Conservation (phyloP, 2,329 filamentous ascomycete genomes). For the Talaromyces marneffei region DNA sequence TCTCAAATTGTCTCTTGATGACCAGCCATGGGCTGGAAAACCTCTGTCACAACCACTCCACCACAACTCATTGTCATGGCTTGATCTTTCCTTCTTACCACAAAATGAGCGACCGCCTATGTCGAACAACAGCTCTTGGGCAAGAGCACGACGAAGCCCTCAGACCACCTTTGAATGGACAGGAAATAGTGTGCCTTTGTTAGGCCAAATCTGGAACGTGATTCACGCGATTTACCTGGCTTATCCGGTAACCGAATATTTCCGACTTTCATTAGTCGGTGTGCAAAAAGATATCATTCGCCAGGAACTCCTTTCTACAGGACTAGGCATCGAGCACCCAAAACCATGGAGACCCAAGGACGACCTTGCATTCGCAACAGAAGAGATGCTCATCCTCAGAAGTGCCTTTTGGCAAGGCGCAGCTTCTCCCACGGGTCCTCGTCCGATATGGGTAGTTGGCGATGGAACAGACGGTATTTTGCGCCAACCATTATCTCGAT, state of each 20-base stretch:
- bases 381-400: slow-evolving; percentile 11
- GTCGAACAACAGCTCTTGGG: slow-evolving; percentile 34
- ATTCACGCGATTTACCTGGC: slow-evolving; percentile 42
- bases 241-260: slow-evolving; percentile 41
- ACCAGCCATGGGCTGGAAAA: slow-evolving; percentile 28
- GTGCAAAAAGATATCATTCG: slow-evolving; percentile 31
- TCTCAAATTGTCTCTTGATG: slow-evolving; percentile 30
- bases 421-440: slow-evolving; percentile 13
- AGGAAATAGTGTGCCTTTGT: slow-evolving; percentile 30
- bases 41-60: slow-evolving; percentile 36
- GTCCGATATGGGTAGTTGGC: slow-evolving; percentile 16
- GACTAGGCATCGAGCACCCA: slow-evolving; percentile 18
- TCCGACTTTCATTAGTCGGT: slow-evolving; percentile 40
- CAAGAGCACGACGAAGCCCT: slow-evolving; percentile 41
- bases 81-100: slow-evolving; percentile 25
- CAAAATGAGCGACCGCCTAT: slow-evolving; percentile 17
- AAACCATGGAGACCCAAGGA: slow-evolving; percentile 5
- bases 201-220: slow-evolving; percentile 45
- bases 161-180: slow-evolving; percentile 40
- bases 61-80: slow-evolving; percentile 33
- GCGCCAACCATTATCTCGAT: slow-evolving; percentile 4
- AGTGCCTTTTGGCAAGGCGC: slow-evolving; percentile 17
- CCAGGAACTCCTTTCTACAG: slow-evolving; percentile 36
- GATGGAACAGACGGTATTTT: slow-evolving; percentile 17
- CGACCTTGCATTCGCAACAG: not conserved